Percentiles rank a stretch among this genome's conserved stretches.
Evolutionary conservation across 2,329 filamentous ascomycete species (phyloP).

Genomic region (Aspergillus fumigatus): DNA sequence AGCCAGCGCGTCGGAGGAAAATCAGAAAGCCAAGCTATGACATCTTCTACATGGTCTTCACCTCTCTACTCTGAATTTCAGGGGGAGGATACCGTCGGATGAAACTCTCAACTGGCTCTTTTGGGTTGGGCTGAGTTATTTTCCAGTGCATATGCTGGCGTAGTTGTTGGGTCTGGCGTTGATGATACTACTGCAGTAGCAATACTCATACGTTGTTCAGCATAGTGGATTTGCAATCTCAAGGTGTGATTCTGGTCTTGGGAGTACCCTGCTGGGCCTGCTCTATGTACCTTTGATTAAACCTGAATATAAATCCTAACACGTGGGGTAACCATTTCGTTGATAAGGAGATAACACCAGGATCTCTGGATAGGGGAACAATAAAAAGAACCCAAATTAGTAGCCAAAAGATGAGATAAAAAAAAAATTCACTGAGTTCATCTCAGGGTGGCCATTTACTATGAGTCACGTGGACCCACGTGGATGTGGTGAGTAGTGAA

Average conservation of each 20-base stretch:
- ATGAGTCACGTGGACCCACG: neutral
- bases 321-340: no score
- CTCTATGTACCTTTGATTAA: neutral
- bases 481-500: neutral
- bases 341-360: neutral
- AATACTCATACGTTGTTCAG: neutral
- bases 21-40: constrained; percentile 47
- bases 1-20: constrained; percentile 62
- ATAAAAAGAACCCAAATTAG: no score
- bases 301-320: neutral
- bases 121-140: neutral
- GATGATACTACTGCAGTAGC: neutral
- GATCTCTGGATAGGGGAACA: neutral
- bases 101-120: neutral
- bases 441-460: neutral
- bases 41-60: neutral
- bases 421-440: neutral
- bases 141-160: neutral
- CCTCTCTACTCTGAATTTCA: neutral
- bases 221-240: neutral
- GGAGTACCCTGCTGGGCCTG: neutral
- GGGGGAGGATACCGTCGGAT: neutral
- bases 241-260: no score
- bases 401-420: neutral
- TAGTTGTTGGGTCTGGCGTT: neutral